Evolutionary conservation across 208 protist genomes (phyloP).

Genomic region (Lotmaria passim): DNA sequence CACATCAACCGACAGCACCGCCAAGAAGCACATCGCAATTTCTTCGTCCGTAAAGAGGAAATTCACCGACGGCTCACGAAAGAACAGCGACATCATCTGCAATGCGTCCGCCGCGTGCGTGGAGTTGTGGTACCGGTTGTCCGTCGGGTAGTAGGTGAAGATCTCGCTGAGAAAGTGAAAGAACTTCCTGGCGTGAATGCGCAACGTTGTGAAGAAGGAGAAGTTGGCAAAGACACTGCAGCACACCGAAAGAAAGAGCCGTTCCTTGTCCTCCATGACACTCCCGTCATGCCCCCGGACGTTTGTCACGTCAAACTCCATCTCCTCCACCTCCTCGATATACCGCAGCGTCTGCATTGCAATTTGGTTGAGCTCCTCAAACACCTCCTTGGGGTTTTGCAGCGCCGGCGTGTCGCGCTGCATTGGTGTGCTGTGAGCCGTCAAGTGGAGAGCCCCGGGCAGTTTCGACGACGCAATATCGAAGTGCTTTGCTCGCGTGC

Average conservation of each 20-base stretch:
- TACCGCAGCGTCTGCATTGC: conserved; percentile 78
- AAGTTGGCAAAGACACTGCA: conserved; percentile 87
- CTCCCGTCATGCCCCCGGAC: conserved; percentile 77
- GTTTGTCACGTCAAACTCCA: conserved; percentile 76
- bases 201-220: conserved; percentile 64
- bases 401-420: conserved; percentile 43
- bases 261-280: conserved; percentile 70
- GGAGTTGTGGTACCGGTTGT: conserved; percentile 83
- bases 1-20: conserved; percentile 73
- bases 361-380: conserved; percentile 71
- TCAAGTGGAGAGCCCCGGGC: conserved; percentile 17
- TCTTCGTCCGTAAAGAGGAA: conserved; percentile 88
- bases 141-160: conserved; percentile 57
- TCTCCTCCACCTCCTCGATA: conserved; percentile 76
- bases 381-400: conserved; percentile 70
- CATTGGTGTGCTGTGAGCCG: conserved; percentile 6
- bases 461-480: conserved; percentile 41
- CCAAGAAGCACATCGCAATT: conserved; percentile 78
- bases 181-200: conserved; percentile 60
- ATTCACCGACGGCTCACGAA: conserved; percentile 69
- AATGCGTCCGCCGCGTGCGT: conserved; percentile 83
- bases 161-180: conserved; percentile 66
- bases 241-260: conserved; percentile 85
- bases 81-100: conserved; percentile 86
- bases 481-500: conserved; percentile 33